These are phyloP conservation scores for Exophiala aquamarina DNA, from an alignment of 2,329 filamentous ascomycete species.

Conservation along the genomic window DNA sequence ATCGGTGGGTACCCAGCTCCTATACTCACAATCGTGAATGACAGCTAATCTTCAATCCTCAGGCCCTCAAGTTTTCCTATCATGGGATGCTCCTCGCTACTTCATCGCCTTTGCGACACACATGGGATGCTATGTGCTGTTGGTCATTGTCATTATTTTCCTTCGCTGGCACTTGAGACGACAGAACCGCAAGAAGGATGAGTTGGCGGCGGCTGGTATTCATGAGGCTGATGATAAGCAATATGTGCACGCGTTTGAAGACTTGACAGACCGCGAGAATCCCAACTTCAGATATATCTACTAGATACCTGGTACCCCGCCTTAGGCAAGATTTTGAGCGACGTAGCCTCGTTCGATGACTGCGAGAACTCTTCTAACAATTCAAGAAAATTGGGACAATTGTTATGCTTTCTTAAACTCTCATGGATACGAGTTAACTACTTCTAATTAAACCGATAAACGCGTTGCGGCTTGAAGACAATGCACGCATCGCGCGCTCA, in stretches of 20 bases:
- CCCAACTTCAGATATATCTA: slow-evolving; percentile 64
- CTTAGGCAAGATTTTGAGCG: no score
- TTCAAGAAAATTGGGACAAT: no score
- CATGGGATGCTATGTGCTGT: slow-evolving; percentile 64
- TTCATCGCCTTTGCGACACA: slow-evolving; percentile 70
- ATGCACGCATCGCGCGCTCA: no score
- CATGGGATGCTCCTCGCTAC: slow-evolving; percentile 62
- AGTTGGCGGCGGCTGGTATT: slow-evolving; percentile 30
- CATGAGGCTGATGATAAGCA: slow-evolving; percentile 10
- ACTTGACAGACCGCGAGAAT: slow-evolving; percentile 68
- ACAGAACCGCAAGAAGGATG: slow-evolving; percentile 61
- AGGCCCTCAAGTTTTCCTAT: slow-evolving; percentile 64
- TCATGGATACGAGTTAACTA: no score
- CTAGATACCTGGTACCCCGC: slow-evolving; percentile 25
- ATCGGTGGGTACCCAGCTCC: slow-evolving; percentile 35
- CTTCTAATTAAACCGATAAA: no score
- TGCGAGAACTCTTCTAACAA: no score
- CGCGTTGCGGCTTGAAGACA: no score
- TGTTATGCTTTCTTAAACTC: no score
- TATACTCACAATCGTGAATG: neutral
- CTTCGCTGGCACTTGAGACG: slow-evolving; percentile 59
- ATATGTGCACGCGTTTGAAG: slow-evolving; percentile 55
- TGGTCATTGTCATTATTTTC: slow-evolving; percentile 58
- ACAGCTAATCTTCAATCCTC: neutral
- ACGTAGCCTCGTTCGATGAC: no score